Evolutionary conservation across 2,329 filamentous ascomycete species (phyloP).

Genomic region (Orbilia oligospora): DNA sequence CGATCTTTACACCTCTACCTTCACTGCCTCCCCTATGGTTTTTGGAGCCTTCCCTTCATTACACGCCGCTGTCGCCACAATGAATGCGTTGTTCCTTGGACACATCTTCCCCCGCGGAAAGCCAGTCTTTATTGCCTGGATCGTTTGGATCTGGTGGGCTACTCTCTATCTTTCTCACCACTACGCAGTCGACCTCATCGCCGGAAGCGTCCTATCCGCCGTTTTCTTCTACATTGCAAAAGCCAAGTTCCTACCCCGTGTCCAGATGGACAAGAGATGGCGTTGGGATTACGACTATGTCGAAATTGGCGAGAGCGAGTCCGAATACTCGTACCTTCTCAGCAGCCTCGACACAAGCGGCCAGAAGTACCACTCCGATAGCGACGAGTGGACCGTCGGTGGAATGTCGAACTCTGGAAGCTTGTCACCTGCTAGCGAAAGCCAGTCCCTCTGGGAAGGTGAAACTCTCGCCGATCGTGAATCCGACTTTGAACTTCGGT

Average conservation of each 20-base stretch:
- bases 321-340: slow-evolving; percentile 72
- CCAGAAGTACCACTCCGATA: slow-evolving; percentile 75
- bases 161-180: slow-evolving; percentile 99
- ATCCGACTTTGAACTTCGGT: slow-evolving; percentile 50
- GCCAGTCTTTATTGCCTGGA: slow-evolving; percentile 84
- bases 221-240: slow-evolving; percentile 86
- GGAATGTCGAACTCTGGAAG: slow-evolving; percentile 76
- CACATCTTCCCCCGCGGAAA: slow-evolving; percentile 89
- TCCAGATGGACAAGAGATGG: slow-evolving; percentile 86
- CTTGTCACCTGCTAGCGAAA: slow-evolving; percentile 72
- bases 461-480: slow-evolving; percentile 56
- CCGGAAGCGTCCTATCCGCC: slow-evolving; percentile 82
- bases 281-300: slow-evolving; percentile 97
- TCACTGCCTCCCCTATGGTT: slow-evolving; percentile 89
- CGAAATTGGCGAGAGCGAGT: slow-evolving; percentile 79
- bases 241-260: slow-evolving; percentile 82
- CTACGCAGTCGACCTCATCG: slow-evolving; percentile 93
- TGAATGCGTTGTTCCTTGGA: slow-evolving; percentile 93
- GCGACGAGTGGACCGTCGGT: slow-evolving; percentile 90
- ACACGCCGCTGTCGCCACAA: slow-evolving; percentile 88
- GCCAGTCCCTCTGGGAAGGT: slow-evolving; percentile 64
- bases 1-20: slow-evolving; percentile 92
- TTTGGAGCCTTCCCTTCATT: slow-evolving; percentile 96
- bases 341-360: slow-evolving; percentile 70
- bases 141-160: slow-evolving; percentile 96